These are phyloP conservation scores for Colletotrichum sp. DNA, from an alignment of 2,329 filamentous ascomycete genomes.

Conservation along the genomic window DNA sequence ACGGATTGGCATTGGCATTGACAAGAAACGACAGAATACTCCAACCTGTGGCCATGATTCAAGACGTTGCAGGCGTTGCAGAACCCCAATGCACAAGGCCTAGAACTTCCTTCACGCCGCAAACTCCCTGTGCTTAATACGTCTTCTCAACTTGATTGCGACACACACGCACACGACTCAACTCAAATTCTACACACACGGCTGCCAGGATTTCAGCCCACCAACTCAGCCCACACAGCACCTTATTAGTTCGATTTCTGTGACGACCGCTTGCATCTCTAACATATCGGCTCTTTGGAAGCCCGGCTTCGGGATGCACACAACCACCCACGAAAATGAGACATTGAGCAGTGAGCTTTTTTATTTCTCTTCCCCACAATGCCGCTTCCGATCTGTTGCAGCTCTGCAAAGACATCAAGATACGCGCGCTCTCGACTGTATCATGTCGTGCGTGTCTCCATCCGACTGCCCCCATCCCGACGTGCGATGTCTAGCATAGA, in stretches of 20 bases:
- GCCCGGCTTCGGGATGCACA: not conserved
- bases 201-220: not conserved
- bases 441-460: constrained; percentile 18
- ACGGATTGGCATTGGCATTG: not conserved
- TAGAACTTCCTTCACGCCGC: not conserved
- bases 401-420: not conserved
- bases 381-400: not conserved
- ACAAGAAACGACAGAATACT: not conserved
- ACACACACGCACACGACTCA: not conserved
- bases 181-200: not conserved
- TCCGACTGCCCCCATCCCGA: not conserved
- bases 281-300: not conserved
- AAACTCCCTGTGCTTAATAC: not conserved
- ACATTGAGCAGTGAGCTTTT: not conserved
- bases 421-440: not conserved
- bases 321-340: not conserved
- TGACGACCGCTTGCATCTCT: not conserved
- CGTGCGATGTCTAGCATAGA: constrained; percentile 5
- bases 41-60: not conserved
- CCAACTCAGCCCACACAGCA: not conserved
- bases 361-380: not conserved
- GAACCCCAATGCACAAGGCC: not conserved
- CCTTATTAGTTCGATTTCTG: not conserved
- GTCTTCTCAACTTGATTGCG: not conserved
- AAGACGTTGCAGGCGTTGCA: constrained; percentile 4